Percentiles rank a stretch among this genome's conserved stretches.
phyloP scores from a whole-genome alignment of 1,284 basidiomycete genomes.

The Rhodofomes roseus region DNA sequence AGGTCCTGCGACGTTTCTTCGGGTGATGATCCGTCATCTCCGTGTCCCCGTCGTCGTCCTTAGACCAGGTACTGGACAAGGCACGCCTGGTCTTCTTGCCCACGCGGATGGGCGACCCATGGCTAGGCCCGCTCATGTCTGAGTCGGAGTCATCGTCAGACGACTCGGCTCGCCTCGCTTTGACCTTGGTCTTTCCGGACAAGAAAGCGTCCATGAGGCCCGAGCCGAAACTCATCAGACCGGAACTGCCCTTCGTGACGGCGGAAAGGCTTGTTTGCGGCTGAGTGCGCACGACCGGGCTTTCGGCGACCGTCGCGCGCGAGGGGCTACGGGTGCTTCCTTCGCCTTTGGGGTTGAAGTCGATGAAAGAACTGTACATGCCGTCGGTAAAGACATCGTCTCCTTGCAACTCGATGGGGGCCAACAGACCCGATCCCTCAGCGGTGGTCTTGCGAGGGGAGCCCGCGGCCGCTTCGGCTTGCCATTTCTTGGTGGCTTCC shows the following conservation, averaged over 20 bases:
- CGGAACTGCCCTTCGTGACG: conserved; percentile 6
- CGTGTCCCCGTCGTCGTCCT: conserved; percentile 17
- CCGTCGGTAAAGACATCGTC: conserved; percentile 19
- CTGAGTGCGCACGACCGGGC: conserved; percentile 54
- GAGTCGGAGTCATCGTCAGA: conserved; percentile 14
- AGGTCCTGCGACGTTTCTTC: conserved; percentile 27
- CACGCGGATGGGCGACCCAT: conserved; percentile 11
- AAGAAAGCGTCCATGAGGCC: conserved; percentile 29
- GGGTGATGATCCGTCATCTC: conserved; percentile 19
- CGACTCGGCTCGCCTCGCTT: conserved; percentile 3
- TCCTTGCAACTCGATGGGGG: conserved; percentile 18
- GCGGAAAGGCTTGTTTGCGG: conserved; percentile 11
- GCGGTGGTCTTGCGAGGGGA: conserved; percentile 5
- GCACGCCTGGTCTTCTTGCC: conserved; percentile 23
- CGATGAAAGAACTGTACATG: conserved; percentile 17
- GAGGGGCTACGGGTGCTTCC: conserved; percentile 16
- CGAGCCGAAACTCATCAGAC: conserved; percentile 8
- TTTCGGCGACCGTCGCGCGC: conserved; percentile 45
- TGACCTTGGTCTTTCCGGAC: conserved; percentile 11
- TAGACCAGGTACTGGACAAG: conserved; percentile 13
- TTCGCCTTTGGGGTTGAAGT: conserved; percentile 9
- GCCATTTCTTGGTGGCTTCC: conserved; percentile 10
- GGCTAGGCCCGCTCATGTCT: conserved; percentile 15
- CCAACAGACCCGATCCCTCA: conserved; percentile 13
- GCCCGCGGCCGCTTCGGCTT: conserved; percentile 5